Conservation (phyloP, 1,284 basidiomycete genomes). For the Microstroma glucosiphilum region DNA sequence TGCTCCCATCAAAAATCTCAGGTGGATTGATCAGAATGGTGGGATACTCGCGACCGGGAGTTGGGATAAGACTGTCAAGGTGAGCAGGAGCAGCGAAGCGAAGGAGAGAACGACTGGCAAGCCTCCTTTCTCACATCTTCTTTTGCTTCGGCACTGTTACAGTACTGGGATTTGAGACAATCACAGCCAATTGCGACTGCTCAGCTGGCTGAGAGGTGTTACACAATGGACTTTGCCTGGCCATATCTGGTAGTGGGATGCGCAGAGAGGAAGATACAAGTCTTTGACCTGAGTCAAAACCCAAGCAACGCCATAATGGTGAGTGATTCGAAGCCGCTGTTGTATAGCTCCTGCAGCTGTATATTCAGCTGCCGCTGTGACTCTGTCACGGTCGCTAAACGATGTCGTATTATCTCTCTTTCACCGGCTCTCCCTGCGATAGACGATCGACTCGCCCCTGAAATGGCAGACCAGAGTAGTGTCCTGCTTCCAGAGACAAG, state of each 20-base stretch:
- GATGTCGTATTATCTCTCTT: background rate
- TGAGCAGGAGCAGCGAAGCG: conserved; percentile 43
- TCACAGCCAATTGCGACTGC: conserved; percentile 69
- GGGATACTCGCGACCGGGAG: conserved; percentile 76
- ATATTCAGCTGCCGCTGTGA: background rate
- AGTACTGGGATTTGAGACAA: conserved; percentile 87
- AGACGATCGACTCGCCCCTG: conserved; percentile 51
- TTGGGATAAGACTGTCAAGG: conserved; percentile 87
- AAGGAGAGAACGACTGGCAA: no score
- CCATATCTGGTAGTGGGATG: conserved; percentile 91
- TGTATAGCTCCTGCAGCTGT: background rate
- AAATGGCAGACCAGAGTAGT: conserved; percentile 89
- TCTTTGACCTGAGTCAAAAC: conserved; percentile 72
- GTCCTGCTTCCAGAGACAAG: conserved; percentile 72
- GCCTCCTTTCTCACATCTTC: background rate
- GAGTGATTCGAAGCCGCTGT: background rate
- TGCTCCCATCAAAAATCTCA: conserved; percentile 69
- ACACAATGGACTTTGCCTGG: conserved; percentile 71
- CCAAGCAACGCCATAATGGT: conserved; percentile 56
- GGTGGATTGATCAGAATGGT: conserved; percentile 66
- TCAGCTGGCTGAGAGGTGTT: conserved; percentile 79
- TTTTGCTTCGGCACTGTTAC: conserved; percentile 7
- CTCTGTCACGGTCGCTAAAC: no score
- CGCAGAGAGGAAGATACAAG: conserved; percentile 76
- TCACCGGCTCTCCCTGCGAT: background rate